A percentile compares a stretch with the other conserved stretches of the same genome.
These are phyloP conservation scores for Ophiostoma sp. DNA, from an alignment of 2,329 filamentous ascomycete species.

Conservation along the genomic window DNA sequence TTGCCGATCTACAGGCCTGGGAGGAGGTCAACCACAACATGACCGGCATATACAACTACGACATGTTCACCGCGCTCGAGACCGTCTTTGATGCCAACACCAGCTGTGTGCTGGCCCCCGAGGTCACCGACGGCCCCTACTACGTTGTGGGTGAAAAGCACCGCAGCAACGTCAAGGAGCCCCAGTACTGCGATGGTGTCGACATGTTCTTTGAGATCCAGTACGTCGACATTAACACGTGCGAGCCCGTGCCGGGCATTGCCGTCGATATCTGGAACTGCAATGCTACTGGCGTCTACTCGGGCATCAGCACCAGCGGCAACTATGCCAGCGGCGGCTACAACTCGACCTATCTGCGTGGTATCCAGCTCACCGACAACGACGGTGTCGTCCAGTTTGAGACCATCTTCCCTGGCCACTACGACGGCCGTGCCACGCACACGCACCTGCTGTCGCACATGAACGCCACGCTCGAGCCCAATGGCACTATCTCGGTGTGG, in stretches of 20 bases:
- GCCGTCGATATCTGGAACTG: conserved; percentile 49
- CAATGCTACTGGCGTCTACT: conserved; percentile 38
- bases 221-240: conserved; percentile 50
- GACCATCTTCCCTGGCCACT: conserved; percentile 43
- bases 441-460: conserved; percentile 37
- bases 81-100: conserved; percentile 14
- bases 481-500: conserved; percentile 48
- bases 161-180: conserved; percentile 45
- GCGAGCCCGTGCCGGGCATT: conserved; percentile 45
- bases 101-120: conserved; percentile 6
- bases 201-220: conserved; percentile 48
- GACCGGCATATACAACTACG: conserved; percentile 5
- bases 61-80: conserved; percentile 11
- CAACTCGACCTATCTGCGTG: conserved; percentile 41
- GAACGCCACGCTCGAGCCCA: conserved; percentile 38
- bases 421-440: conserved; percentile 38
- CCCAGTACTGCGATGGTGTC: conserved; percentile 40
- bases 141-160: conserved; percentile 50
- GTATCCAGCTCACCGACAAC: conserved; percentile 40
- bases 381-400: conserved; percentile 41
- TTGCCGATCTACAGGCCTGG: neutral
- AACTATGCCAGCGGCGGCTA: conserved; percentile 34
- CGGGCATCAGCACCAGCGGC: conserved; percentile 27
- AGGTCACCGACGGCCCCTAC: conserved; percentile 38
- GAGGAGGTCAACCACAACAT: conserved; percentile 13